Evolutionary conservation across 768 basidiomycete genomes (phyloP), one percentile per base, ranked within the genome.

Genomic region (Crucibulum laeve): DNA sequence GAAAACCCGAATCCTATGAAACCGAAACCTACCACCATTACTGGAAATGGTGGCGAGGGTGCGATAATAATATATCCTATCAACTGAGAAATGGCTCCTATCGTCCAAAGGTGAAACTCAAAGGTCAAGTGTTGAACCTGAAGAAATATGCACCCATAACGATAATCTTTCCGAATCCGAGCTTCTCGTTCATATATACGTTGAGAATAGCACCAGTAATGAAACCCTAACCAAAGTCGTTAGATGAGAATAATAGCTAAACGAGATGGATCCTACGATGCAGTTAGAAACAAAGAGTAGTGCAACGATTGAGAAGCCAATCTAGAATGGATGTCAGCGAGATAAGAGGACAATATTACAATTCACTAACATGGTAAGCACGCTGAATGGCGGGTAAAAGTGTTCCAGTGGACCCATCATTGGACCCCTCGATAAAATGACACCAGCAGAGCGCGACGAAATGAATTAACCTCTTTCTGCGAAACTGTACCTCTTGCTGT

Each of bases 1-100:
- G 78, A 62, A 30, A 71, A 45, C 2, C 80, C 80, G 22, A 79
- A 63, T 4, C 81, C 82, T 10, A 67, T 70, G 25, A 81, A 40
- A 5, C 55, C 57, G 44, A 67, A 76, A 1, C 61, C 69, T 11
- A 73, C 33, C 15, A 72, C 67, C 51, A 82, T 71, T 6, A 69
- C 57, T 2, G 76, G 72, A 48, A 80, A 82, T 1, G 79, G 77
- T 0, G 74, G 77, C 5, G 64, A 73, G 5, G 74, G 56, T 1
- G 70, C 59, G 44, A 70, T 64, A 18, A 80, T 59, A 6, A 62
- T 56, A 47, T 74, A 82, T 5, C 65, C 71, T 5, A 65, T 36
- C 13, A 70, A 54, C 53, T 79, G 77, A 5, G 51, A 57, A 19
- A 64, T 30, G 0, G 78, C 61, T 2, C 76, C 75, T 76, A 14